Percentiles rank a stretch among this genome's conserved stretches.
phyloP scores from a whole-genome alignment of 768 basidiomycete species.

The Auricularia sp. region DNA sequence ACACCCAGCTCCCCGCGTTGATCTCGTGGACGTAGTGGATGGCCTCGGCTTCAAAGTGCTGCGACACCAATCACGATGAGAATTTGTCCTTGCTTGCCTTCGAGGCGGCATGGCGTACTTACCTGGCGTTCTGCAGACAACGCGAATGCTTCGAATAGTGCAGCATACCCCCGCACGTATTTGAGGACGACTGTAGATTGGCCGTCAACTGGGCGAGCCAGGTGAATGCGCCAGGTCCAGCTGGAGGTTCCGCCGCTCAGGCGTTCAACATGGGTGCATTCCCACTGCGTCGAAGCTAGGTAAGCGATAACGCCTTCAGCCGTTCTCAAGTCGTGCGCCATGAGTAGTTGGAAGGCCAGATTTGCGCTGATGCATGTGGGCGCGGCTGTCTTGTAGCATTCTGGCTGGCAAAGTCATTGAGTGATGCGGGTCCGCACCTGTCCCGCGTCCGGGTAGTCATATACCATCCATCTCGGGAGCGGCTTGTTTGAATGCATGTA shows the following conservation, averaged over 20 bases:
- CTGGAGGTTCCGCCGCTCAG: conserved; percentile 48
- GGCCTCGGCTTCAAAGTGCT: conserved; percentile 38
- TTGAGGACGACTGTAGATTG: conserved; percentile 45
- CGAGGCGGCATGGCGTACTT: background rate
- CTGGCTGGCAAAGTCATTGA: conserved; percentile 42
- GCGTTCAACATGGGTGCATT: conserved; percentile 26
- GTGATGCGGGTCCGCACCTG: too few species aligned
- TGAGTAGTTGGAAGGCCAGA: background rate
- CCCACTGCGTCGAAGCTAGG: conserved; percentile 39
- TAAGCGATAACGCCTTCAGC: conserved; percentile 30
- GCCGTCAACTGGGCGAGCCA: conserved; percentile 32
- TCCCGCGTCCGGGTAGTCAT: too few species aligned
- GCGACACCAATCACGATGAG: conserved; percentile 3
- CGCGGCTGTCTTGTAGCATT: conserved; percentile 30
- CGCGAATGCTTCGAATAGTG: conserved; percentile 15
- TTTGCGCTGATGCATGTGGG: conserved; percentile 20
- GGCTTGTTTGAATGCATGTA: too few species aligned
- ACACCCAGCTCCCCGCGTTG: conserved; percentile 27
- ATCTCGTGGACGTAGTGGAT: conserved; percentile 33
- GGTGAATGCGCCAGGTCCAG: conserved; percentile 46
- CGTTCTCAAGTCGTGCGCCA: conserved; percentile 19
- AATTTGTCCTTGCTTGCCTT: background rate
- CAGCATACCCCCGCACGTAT: conserved; percentile 41
- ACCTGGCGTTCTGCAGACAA: conserved; percentile 49
- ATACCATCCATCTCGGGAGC: too few species aligned